Percentiles rank a stretch among this genome's conserved stretches.
These are phyloP conservation scores for Pseudopyricularia javanii DNA, from an alignment of 2,329 filamentous ascomycete genomes.

Conservation along the genomic window DNA sequence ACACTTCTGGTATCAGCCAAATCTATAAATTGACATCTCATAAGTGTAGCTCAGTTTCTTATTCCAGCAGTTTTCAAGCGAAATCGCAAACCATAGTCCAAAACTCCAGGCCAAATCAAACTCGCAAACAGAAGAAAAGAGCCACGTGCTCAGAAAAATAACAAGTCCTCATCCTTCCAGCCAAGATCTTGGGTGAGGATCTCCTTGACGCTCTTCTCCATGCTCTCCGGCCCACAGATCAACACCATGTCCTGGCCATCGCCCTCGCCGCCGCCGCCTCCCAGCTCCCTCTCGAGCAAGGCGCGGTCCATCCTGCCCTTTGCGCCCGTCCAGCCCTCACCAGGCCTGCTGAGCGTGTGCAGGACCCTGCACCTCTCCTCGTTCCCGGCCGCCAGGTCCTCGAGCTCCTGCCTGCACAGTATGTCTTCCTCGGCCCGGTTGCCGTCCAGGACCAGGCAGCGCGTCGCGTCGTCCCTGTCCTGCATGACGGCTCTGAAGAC, in stretches of 20 bases:
- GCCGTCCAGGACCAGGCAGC: conserved; percentile 64
- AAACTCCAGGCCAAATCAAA: neutral
- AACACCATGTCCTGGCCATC: conserved; percentile 49
- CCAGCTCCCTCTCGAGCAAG: conserved; percentile 48
- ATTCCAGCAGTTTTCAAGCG: too few relatives aligned
- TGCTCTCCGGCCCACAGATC: conserved; percentile 64
- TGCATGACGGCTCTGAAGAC: conserved; percentile 64
- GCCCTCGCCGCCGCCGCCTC: conserved; percentile 13
- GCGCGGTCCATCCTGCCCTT: conserved; percentile 53
- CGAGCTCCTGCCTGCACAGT: conserved; percentile 63
- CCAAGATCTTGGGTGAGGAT: conserved; percentile 41
- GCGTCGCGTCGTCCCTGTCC: conserved; percentile 49
- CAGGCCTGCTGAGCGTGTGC: conserved; percentile 56
- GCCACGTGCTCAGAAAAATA: conserved; percentile 52
- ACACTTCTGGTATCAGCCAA: too few relatives aligned
- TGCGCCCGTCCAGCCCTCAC: conserved; percentile 53
- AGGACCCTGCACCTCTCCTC: conserved; percentile 47
- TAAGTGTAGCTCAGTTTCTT: too few relatives aligned
- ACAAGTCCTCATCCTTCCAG: conserved; percentile 59
- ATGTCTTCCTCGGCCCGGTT: conserved; percentile 73
- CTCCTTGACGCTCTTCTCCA: conserved; percentile 56
- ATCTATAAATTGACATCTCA: too few relatives aligned
- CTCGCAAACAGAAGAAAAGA: neutral
- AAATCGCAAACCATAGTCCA: too few relatives aligned
- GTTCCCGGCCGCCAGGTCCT: conserved; percentile 43